Evolutionary conservation across 495 filamentous ascomycete species (phyloP), one percentile per base, ranked within the genome.

Genomic region (Xylaria longipes): DNA sequence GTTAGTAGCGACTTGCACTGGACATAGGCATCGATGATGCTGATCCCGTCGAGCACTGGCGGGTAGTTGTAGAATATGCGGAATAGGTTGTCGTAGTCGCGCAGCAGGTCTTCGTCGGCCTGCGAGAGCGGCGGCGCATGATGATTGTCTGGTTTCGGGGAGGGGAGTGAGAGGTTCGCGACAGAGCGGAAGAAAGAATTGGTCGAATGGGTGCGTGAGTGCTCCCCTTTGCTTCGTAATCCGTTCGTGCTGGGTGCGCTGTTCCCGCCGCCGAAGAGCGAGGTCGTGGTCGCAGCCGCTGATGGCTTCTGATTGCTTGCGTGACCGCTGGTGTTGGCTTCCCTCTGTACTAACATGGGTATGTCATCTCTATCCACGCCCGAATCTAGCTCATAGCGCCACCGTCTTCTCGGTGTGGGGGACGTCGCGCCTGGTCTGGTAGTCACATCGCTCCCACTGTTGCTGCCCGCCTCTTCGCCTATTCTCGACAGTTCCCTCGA

Each of bases 51-150:
- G 37, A 98, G 87, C 5, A 87, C 75, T 0, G 94, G 94, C 2
- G 94, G 84, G 78, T 97, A 91, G 79, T 97, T 97, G 84, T 97
- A 97, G 84, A 97, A 97, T 58, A 94, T 89, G 67, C 94, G 91
- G 79, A 97, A 93, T 65, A 97, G 86, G 82, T 97, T 97, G 79
- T 97, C 94, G 80, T 97, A 97, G 80, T 96, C 93, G 58, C 92
- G 92, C 43, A 97, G 82, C 31, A 93, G 84, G 60, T 97, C 92
- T 71, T 90, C 85, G 64, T 90, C 87, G 62, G 82, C 81, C 46
- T 80, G 83, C 0, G 84, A 80, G 14, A 84, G 79, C 14, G 87
- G 82, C 14, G 82, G 82, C 41, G 50, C 50, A 31, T 65, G 29
- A 27, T 83, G 79, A 31, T 73, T 71, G 1, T 77, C 63, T 27